Conservation (phyloP, 2,329 filamentous ascomycete species). For the Pseudogymnoascus sp. region DNA sequence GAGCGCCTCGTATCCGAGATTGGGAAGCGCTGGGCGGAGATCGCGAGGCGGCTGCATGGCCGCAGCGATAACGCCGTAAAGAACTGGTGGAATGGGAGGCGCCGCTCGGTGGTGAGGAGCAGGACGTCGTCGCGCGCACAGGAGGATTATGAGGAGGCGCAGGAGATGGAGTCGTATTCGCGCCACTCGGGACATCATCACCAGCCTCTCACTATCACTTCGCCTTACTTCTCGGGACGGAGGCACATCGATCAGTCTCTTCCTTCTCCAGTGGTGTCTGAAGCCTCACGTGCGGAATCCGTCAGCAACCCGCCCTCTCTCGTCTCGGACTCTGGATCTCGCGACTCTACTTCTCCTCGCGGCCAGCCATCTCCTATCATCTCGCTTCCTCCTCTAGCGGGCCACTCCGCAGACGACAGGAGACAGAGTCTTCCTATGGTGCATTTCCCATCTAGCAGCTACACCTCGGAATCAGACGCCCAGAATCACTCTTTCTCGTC, state of each 20-base stretch:
- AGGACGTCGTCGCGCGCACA: slow-evolving; percentile 21
- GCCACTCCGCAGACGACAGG: slow-evolving; percentile 16
- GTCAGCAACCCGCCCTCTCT: slow-evolving; percentile 58
- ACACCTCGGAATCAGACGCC: slow-evolving; percentile 21
- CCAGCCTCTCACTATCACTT: slow-evolving; percentile 17
- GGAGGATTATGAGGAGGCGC: slow-evolving; percentile 24
- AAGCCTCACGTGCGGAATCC: slow-evolving; percentile 49
- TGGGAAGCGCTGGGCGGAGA: slow-evolving; percentile 90
- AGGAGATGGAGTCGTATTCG: slow-evolving; percentile 27
- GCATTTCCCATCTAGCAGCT: slow-evolving; percentile 20
- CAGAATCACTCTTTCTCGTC: slow-evolving; percentile 17
- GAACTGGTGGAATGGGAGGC: slow-evolving; percentile 93
- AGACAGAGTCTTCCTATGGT: slow-evolving; percentile 26
- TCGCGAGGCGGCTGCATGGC: slow-evolving; percentile 70
- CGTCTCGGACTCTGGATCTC: slow-evolving; percentile 60
- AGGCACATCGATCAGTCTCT: slow-evolving; percentile 46
- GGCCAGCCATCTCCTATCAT: slow-evolving; percentile 24
- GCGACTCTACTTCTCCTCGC: slow-evolving; percentile 51
- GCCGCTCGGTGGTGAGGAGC: slow-evolving; percentile 29
- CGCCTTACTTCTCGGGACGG: slow-evolving; percentile 29
- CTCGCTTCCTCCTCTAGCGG: slow-evolving; percentile 26
- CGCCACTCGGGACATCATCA: slow-evolving; percentile 15
- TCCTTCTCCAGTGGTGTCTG: slow-evolving; percentile 56
- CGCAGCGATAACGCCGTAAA: slow-evolving; percentile 94
- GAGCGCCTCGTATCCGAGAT: slow-evolving; percentile 67